A percentile compares a stretch with the other conserved stretches of the same genome.
These are phyloP conservation scores for Jasminum sambac DNA, from an alignment of 257 asterid species.

Conservation along the genomic window DNA sequence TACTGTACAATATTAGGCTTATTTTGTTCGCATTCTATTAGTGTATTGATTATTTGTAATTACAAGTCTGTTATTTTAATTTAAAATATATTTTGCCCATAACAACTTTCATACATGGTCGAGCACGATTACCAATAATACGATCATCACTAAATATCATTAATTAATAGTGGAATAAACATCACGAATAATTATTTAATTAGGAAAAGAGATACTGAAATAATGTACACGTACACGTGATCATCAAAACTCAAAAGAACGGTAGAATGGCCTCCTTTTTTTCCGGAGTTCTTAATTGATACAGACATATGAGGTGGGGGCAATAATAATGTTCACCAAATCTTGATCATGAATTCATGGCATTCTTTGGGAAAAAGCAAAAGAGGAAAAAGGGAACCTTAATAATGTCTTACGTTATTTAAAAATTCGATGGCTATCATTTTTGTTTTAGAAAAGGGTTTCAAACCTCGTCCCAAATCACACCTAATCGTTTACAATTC, in stretches of 20 bases:
- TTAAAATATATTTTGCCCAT: too few species aligned
- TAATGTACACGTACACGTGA: not conserved
- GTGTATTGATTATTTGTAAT: too few species aligned
- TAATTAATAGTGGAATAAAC: too few species aligned
- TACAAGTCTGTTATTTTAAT: too few species aligned
- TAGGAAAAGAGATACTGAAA: not conserved
- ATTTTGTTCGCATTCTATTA: too few species aligned
- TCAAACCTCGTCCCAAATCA: not conserved
- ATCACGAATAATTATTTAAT: too few species aligned
- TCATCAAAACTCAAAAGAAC: not conserved
- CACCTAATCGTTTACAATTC: not conserved
- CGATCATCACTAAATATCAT: too few species aligned
- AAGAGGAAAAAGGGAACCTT: not conserved
- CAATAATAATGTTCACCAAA: constrained; percentile 4
- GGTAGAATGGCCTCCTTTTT: not conserved
- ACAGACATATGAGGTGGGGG: not conserved
- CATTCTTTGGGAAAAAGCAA: constrained; percentile 1
- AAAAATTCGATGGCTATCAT: not conserved
- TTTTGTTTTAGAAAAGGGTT: not conserved
- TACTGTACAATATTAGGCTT: too few species aligned
- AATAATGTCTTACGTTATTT: not conserved
- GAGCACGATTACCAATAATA: too few species aligned
- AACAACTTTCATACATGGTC: too few species aligned
- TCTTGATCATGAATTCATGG: not conserved
- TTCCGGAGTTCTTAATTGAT: not conserved